Percentiles rank a stretch among this genome's conserved stretches.
phyloP scores from a whole-genome alignment of 1,139 yeast species.

The Yamadazyma buinensis region DNA sequence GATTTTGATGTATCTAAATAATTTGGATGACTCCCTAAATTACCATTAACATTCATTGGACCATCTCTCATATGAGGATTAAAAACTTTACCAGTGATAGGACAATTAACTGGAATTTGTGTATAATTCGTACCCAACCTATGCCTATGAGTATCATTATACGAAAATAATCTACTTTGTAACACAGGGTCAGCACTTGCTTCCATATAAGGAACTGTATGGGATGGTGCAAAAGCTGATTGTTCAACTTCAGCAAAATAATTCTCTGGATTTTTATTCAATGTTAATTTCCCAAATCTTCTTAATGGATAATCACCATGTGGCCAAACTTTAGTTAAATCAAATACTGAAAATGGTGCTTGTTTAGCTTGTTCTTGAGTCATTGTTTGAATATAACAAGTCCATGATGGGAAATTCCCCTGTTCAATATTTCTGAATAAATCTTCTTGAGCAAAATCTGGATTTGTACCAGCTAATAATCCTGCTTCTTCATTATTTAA shows the following conservation, averaged over 20 bases:
- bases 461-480: conserved; percentile 49
- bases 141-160: conserved; percentile 68
- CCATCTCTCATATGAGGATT: conserved; percentile 77
- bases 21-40: conserved; percentile 77
- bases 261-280: conserved; percentile 63
- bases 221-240: conserved; percentile 73
- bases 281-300: conserved; percentile 57
- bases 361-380: conserved; percentile 54
- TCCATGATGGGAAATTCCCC: conserved; percentile 55
- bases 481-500: conserved; percentile 52
- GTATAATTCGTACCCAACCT: conserved; percentile 59
- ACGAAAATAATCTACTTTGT: conserved; percentile 77
- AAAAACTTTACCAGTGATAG: conserved; percentile 35
- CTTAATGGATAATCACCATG: conserved; percentile 66
- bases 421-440: conserved; percentile 49
- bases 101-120: conserved; percentile 67
- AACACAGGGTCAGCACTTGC: conserved; percentile 78
- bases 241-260: conserved; percentile 75
- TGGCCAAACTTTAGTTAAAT: conserved; percentile 71
- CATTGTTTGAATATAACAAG: conserved; percentile 58
- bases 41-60: conserved; percentile 70
- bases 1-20: conserved; percentile 57
- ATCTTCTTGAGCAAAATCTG: conserved; percentile 56
- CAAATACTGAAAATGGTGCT: conserved; percentile 55
- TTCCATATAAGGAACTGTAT: conserved; percentile 74